These are phyloP conservation scores for Ballota nigra DNA, from an alignment of 257 asterid genomes.

Conservation along the genomic window DNA sequence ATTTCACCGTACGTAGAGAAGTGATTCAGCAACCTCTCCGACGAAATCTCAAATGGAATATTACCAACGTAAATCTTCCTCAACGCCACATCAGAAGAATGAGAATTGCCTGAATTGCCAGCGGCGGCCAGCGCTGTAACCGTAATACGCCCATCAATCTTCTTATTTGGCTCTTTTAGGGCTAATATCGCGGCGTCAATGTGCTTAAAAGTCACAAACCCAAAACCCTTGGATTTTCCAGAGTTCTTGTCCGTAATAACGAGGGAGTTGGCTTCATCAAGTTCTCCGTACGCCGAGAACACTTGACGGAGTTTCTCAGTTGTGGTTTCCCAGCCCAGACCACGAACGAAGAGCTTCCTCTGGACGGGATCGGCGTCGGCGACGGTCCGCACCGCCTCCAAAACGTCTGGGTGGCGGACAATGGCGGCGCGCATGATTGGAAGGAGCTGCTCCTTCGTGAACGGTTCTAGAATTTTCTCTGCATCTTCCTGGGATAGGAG, in stretches of 20 bases:
- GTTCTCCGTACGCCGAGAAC: slow-evolving; percentile 69
- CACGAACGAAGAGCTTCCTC: slow-evolving; percentile 91
- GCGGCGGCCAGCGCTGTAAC: slow-evolving; percentile 91
- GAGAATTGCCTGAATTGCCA: slow-evolving; percentile 61
- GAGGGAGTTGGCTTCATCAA: slow-evolving; percentile 82
- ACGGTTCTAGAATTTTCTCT: slow-evolving; percentile 75
- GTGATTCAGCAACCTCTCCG: slow-evolving; percentile 70
- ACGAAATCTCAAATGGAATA: slow-evolving; percentile 82
- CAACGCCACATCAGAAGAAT: slow-evolving; percentile 58
- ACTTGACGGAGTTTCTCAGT: slow-evolving; percentile 78
- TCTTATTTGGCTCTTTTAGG: slow-evolving; percentile 76
- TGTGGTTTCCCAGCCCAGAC: slow-evolving; percentile 95
- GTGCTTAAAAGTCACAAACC: slow-evolving; percentile 85
- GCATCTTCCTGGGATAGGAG: slow-evolving; percentile 68
- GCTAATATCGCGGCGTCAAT: slow-evolving; percentile 81
- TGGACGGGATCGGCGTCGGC: slow-evolving; percentile 82
- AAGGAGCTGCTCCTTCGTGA: slow-evolving; percentile 72
- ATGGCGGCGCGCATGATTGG: slow-evolving; percentile 76
- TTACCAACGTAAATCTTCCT: slow-evolving; percentile 97
- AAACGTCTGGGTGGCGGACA: slow-evolving; percentile 71
- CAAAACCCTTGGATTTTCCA: slow-evolving; percentile 84
- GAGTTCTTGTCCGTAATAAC: slow-evolving; percentile 79
- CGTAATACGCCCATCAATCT: slow-evolving; percentile 92
- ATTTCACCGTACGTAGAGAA: slow-evolving; percentile 84
- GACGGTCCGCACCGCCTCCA: slow-evolving; percentile 66